A percentile compares a stretch with the other conserved stretches of the same genome.
Conservation (phyloP, 2,329 filamentous ascomycete genomes). For the Aspergillus chevalieri region DNA sequence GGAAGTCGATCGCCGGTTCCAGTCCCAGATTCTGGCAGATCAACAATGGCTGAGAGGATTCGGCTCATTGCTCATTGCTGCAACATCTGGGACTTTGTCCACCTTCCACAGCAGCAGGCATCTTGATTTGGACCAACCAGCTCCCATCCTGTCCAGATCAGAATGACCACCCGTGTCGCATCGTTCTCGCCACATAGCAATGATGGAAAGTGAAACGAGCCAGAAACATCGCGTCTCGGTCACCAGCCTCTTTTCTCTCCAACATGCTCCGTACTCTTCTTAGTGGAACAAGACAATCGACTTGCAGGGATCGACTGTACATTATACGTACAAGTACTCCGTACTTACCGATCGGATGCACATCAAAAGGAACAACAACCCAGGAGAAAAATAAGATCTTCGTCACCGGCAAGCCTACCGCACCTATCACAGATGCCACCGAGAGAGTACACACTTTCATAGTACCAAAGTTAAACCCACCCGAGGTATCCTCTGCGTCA, state of each 20-base stretch:
- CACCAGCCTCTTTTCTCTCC: neutral
- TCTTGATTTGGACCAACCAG: neutral
- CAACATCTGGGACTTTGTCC: neutral
- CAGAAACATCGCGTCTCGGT: neutral
- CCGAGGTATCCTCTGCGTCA: slow-evolving; percentile 6
- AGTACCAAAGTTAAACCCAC: slow-evolving; percentile 1
- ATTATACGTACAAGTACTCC: neutral
- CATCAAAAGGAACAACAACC: neutral
- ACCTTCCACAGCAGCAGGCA: neutral
- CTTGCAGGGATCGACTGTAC: neutral
- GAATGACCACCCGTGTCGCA: neutral
- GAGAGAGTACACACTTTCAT: neutral
- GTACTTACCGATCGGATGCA: neutral
- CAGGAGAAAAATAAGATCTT: slow-evolving; percentile 2
- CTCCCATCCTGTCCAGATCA: neutral
- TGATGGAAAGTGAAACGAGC: neutral
- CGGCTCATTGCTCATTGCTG: neutral
- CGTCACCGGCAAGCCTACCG: slow-evolving; percentile 7
- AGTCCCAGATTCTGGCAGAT: neutral
- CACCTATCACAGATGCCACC: slow-evolving; percentile 9
- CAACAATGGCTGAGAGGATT: neutral
- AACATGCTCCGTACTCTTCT: neutral
- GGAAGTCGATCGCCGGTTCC: neutral
- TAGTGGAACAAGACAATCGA: neutral
- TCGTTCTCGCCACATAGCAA: neutral